Evolutionary conservation across 345 rosid genomes (phyloP).

Genomic region (Eucalyptus cloeziana): DNA sequence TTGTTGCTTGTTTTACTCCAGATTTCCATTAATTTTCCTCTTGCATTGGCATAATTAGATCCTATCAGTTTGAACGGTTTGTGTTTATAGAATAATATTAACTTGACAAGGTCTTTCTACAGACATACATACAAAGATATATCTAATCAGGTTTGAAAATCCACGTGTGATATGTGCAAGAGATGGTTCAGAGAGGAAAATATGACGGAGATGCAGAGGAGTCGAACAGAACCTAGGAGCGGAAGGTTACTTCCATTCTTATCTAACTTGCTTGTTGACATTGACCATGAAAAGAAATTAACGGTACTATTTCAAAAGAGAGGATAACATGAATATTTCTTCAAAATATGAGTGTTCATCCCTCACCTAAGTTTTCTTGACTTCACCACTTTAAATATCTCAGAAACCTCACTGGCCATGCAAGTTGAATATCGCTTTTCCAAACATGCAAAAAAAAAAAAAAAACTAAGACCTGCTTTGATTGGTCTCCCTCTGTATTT

Average conservation of each 20-base stretch:
- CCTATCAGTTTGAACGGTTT: neutral
- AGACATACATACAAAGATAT: neutral
- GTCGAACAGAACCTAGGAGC: accelerated
- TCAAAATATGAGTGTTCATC: neutral
- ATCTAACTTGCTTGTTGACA: neutral
- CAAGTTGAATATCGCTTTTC: no score
- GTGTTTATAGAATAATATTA: neutral
- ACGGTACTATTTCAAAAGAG: neutral
- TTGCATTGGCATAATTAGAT: neutral
- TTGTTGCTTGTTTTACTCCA: neutral
- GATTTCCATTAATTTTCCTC: neutral
- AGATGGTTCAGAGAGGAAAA: neutral
- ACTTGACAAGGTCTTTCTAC: neutral
- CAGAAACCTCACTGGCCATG: neutral
- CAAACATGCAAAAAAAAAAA: no score
- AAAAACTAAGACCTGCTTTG: no score
- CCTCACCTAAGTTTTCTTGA: neutral
- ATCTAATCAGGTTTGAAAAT: neutral
- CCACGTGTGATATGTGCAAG: neutral
- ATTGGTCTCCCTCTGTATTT: no score
- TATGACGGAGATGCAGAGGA: neutral
- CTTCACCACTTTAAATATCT: neutral
- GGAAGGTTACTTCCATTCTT: neutral
- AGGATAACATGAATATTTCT: neutral
- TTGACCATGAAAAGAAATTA: neutral